Percentiles rank a stretch among this genome's conserved stretches.
Conservation (phyloP, 345 rosid species). For the Eucalyptus rudis region DNA sequence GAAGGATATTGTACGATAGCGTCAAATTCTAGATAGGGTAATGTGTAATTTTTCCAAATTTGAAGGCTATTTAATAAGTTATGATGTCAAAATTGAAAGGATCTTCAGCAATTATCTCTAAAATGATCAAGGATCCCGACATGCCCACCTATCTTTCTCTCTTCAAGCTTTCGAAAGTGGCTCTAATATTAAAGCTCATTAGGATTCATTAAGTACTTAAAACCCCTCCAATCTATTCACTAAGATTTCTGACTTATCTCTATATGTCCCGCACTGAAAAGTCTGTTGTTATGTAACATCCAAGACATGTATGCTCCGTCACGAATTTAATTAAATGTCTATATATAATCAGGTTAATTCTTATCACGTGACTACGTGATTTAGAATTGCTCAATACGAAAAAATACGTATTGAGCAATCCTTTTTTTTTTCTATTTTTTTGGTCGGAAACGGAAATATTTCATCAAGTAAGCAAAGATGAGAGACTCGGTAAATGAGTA, state of each 20-base stretch:
- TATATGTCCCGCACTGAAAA: not conserved
- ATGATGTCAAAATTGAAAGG: not conserved
- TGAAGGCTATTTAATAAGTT: not conserved
- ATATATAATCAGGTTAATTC: not conserved
- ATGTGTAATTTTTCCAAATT: not conserved
- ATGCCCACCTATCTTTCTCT: not conserved
- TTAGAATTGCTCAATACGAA: not conserved
- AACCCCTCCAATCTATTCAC: not conserved
- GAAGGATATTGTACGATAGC: not conserved
- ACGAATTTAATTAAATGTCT: not conserved
- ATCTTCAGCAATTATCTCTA: not conserved
- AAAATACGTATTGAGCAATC: not conserved
- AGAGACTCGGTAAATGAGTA: no score
- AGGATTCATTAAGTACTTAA: not conserved
- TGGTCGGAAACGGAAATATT: no score
- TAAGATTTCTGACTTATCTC: not conserved
- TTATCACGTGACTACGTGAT: accelerated
- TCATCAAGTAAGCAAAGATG: no score
- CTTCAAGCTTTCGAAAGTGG: not conserved
- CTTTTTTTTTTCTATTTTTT: not conserved
- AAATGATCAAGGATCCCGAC: not conserved
- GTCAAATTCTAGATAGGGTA: not conserved
- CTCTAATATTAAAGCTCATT: not conserved
- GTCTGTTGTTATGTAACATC: not conserved
- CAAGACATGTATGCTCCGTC: not conserved